These are phyloP conservation scores for Alternaria burnsii DNA, from an alignment of 2,329 filamentous ascomycete genomes.

Conservation along the genomic window DNA sequence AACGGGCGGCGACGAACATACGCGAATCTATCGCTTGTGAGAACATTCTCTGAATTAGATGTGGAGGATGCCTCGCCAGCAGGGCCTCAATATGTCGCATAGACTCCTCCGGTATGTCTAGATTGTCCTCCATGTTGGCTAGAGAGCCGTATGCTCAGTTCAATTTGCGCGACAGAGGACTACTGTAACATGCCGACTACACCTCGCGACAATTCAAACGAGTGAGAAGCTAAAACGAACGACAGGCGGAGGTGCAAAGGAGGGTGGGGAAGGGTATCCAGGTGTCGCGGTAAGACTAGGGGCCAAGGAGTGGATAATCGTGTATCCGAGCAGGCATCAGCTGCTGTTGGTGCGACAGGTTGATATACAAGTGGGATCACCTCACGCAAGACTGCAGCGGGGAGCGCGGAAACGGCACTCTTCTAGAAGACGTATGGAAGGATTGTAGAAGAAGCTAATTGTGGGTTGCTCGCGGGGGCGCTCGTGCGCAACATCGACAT, in stretches of 20 bases:
- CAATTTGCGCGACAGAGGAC: slow-evolving; percentile 12
- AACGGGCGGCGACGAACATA: slow-evolving; percentile 26
- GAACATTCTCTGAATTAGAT: slow-evolving; percentile 50
- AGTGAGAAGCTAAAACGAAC: slow-evolving; percentile 19
- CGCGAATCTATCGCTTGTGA: slow-evolving; percentile 47
- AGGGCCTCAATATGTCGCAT: slow-evolving; percentile 50
- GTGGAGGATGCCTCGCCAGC: slow-evolving; percentile 47
- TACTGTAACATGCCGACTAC: slow-evolving; percentile 32
- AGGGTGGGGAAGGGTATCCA: slow-evolving; percentile 33
- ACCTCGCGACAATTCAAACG: slow-evolving; percentile 17
- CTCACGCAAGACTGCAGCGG: slow-evolving; percentile 45
- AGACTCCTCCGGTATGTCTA: slow-evolving; percentile 49
- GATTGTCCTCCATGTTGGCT: slow-evolving; percentile 44
- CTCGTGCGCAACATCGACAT: slow-evolving; percentile 41
- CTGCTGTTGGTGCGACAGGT: slow-evolving; percentile 47
- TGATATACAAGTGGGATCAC: slow-evolving; percentile 45
- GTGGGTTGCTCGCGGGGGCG: slow-evolving; percentile 37
- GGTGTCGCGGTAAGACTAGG: slow-evolving; percentile 29
- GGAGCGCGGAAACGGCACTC: slow-evolving; percentile 46
- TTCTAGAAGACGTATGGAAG: slow-evolving; percentile 51
- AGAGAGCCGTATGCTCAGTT: slow-evolving; percentile 22
- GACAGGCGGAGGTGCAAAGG: slow-evolving; percentile 23
- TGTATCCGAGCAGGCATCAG: slow-evolving; percentile 42
- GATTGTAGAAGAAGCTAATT: slow-evolving; percentile 40
- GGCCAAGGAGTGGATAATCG: slow-evolving; percentile 46